A percentile compares a stretch with the other conserved stretches of the same genome.
phyloP scores from a whole-genome alignment of 2,329 filamentous ascomycete species.

The Aspergillus melleus region DNA sequence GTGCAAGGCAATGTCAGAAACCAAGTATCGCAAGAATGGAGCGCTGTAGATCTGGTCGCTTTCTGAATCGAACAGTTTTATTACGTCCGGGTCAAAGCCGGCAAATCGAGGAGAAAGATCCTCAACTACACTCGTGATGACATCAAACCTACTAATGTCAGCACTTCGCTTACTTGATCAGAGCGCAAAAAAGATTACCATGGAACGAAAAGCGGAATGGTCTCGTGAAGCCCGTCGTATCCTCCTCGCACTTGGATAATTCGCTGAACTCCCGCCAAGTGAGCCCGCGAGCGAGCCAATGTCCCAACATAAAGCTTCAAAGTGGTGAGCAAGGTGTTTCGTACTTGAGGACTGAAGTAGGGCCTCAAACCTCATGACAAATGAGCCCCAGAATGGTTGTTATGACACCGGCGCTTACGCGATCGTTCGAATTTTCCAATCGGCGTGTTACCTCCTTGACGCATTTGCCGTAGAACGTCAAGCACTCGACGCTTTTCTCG shows the following conservation, averaged over 20 bases:
- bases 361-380: background rate
- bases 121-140: background rate
- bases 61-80: background rate
- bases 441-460: constrained; percentile 19
- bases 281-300: constrained; percentile 20
- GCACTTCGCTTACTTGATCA: background rate
- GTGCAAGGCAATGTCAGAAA: background rate
- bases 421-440: constrained; percentile 15
- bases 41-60: background rate
- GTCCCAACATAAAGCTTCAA: constrained; percentile 18
- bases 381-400: background rate
- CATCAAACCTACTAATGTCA: background rate
- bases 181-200: background rate
- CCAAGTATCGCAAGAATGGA: background rate
- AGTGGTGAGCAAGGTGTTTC: background rate
- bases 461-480: constrained; percentile 22
- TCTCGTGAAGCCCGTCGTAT: constrained; percentile 11
- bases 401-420: constrained; percentile 13
- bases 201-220: background rate
- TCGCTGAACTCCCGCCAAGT: constrained; percentile 21
- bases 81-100: background rate
- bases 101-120: background rate
- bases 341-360: too few relatives aligned
- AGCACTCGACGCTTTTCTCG: constrained; percentile 20
- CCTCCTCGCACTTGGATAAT: constrained; percentile 21